Evolutionary conservation across 495 filamentous ascomycete species (phyloP).

Genomic region (Hypoxylon cercidicola): DNA sequence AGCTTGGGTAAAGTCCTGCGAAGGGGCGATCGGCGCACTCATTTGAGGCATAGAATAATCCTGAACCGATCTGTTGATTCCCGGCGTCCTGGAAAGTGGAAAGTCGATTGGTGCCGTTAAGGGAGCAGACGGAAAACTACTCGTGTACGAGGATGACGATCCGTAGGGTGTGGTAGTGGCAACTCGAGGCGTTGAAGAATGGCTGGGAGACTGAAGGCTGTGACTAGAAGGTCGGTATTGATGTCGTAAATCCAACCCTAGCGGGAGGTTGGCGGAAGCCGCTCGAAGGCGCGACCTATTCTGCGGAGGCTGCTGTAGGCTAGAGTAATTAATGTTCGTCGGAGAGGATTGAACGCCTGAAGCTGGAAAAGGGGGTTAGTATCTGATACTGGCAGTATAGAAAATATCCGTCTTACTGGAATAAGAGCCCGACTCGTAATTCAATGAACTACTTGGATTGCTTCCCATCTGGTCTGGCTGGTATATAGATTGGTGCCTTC

Average conservation of each 20-base stretch:
- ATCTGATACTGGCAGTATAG: slow-evolving; percentile 8
- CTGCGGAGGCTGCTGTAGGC: slow-evolving; percentile 55
- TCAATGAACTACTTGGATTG: slow-evolving; percentile 50
- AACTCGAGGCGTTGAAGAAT: slow-evolving; percentile 53
- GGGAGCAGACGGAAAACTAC: slow-evolving; percentile 63
- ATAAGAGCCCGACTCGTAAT: slow-evolving; percentile 63
- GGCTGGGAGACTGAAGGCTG: slow-evolving; percentile 51
- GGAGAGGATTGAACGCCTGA: slow-evolving; percentile 59
- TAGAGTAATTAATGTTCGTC: slow-evolving; percentile 58
- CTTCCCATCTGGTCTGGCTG: slow-evolving; percentile 52
- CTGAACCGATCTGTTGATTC: slow-evolving; percentile 48
- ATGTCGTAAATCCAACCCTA: slow-evolving; percentile 58
- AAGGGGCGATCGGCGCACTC: slow-evolving; percentile 64
- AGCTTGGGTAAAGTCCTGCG: slow-evolving; percentile 63
- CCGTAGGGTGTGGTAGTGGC: slow-evolving; percentile 53
- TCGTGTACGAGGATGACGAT: slow-evolving; percentile 58
- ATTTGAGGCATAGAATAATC: slow-evolving; percentile 67
- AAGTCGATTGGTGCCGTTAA: slow-evolving; percentile 65
- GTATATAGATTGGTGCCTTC: slow-evolving; percentile 56
- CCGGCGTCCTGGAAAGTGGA: slow-evolving; percentile 59
- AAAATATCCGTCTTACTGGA: slow-evolving; percentile 55
- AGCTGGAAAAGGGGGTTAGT: slow-evolving; percentile 45
- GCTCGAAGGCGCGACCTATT: slow-evolving; percentile 58
- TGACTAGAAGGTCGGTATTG: slow-evolving; percentile 59
- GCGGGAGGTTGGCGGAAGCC: slow-evolving; percentile 58